Conservation (phyloP, 2,329 filamentous ascomycete species). For the Fusarium sp. region DNA sequence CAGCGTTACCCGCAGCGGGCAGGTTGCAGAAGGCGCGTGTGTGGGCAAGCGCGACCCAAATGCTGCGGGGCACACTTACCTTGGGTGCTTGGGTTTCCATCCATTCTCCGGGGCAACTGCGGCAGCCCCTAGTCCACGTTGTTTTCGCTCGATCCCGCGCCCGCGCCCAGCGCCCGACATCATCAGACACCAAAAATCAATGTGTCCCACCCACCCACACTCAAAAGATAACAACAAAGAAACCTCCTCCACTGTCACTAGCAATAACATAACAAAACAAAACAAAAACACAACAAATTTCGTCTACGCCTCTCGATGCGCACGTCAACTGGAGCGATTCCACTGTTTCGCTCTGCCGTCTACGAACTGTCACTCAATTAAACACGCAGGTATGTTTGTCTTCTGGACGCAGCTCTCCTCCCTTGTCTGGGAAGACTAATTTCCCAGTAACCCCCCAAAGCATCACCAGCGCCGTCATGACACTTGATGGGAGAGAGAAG, state of each 20-base stretch:
- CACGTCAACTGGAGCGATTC: conserved; percentile 27
- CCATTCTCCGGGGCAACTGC: conserved; percentile 42
- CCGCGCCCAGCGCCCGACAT: conserved; percentile 33
- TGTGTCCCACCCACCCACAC: neutral
- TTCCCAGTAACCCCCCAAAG: conserved; percentile 28
- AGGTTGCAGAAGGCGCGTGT: neutral
- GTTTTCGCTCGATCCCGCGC: conserved; percentile 32
- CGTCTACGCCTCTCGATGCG: conserved; percentile 40
- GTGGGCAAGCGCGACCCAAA: conserved; percentile 10
- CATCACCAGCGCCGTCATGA: conserved; percentile 24
- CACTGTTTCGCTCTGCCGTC: conserved; percentile 28
- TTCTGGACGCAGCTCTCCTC: neutral
- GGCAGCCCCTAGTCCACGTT: conserved; percentile 33
- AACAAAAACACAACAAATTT: neutral
- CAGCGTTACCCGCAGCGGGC: conserved; percentile 15
- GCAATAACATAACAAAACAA: neutral
- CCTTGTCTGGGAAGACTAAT: conserved; percentile 7
- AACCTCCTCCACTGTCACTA: neutral
- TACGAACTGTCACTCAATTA: conserved; percentile 32
- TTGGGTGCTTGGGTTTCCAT: conserved; percentile 3
- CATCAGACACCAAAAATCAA: conserved; percentile 22
- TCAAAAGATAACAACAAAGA: neutral
- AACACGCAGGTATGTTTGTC: conserved; percentile 34
- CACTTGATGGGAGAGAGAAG: conserved; percentile 24
- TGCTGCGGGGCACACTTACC: neutral